Evolutionary conservation across 2,329 filamentous ascomycete species (phyloP), one percentile per base, ranked within the genome.

Genomic region (Juglanconis sp.): DNA sequence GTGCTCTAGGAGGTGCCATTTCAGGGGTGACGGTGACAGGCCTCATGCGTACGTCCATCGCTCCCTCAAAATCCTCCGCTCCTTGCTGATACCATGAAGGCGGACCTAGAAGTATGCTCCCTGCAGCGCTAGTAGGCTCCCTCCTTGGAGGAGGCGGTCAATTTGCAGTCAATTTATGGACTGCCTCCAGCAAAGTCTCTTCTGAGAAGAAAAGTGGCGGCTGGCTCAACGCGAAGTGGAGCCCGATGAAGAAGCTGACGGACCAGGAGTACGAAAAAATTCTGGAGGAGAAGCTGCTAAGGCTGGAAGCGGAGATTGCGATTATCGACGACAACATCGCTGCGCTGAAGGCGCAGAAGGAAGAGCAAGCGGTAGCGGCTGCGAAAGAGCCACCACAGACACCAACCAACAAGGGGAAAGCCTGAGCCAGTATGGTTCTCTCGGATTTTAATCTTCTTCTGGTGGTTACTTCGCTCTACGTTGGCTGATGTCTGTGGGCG

Each of bases 271-370:
- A 95, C 68, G 83, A 84, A 63, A 74, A 79, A 3, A 86, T 91
- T 70, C 75, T 95, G 56, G 78, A 83, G 64, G 89, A 93, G 69
- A 91, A 87, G 73, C 72, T 93, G 17, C 74, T 94, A 38, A 81
- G 79, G 60, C 74, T 94, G 4, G 87, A 95, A 65, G 89, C 86
- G 3, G 89, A 94, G 66, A 90, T 95, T 68, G 85, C 90, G 1
- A 71, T 95, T 17, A 76, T 94, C n/a, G 89, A 95, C 68, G 91
- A 95, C 53, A 87, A 83, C 69, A 89, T 95, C 64, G 83, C 72
- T 2, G 70, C 71, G 35, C 64, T 78, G n/a, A 73, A 67, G 59
- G 66, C 62, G 44, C 56, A 58, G 24, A 51, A 52, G 34, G n/a
- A 57, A 47, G 51, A 59, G 17, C 48, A 51, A 24, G 11, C 24